These are phyloP conservation scores for Teunomyces panamensis DNA, from an alignment of 805 yeast genomes.

Conservation along the genomic window DNA sequence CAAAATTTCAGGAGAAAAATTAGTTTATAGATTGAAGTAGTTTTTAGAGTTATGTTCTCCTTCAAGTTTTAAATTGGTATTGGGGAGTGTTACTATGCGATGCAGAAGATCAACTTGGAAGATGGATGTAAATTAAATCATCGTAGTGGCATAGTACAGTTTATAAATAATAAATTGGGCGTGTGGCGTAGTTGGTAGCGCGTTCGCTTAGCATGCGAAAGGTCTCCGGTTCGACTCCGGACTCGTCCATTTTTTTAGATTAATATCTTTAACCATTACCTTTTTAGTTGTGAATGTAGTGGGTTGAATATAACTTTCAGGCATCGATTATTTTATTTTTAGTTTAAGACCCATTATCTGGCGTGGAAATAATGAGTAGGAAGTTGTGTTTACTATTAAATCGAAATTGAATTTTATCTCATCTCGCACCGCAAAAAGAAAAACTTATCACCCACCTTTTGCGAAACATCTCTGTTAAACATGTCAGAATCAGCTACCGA, in stretches of 20 bases:
- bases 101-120: too few relatives aligned
- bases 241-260: constrained; percentile 51
- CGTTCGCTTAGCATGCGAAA: constrained; percentile 78
- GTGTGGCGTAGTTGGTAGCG: constrained; percentile 84
- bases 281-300: too few relatives aligned
- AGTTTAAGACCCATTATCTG: too few relatives aligned
- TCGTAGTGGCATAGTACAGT: too few relatives aligned
- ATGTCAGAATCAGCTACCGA: constrained; percentile 53
- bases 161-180: constrained; percentile 25
- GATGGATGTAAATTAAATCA: too few relatives aligned
- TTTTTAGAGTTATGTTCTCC: neutral
- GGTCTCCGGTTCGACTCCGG: constrained; percentile 79
- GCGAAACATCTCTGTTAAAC: neutral
- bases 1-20: constrained; percentile 44
- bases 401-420: neutral
- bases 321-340: too few relatives aligned
- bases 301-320: too few relatives aligned
- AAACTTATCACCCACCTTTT: constrained; percentile 1
- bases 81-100: too few relatives aligned
- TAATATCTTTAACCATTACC: too few relatives aligned
- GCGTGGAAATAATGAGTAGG: neutral
- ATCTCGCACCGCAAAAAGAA: constrained; percentile 1
- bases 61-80: too few relatives aligned
- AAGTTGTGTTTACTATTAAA: neutral
- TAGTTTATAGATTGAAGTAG: constrained; percentile 31